Evolutionary conservation across 2,329 filamentous ascomycete genomes (phyloP), one percentile per base, ranked within the genome.

Genomic region (Polytolypa hystricis): DNA sequence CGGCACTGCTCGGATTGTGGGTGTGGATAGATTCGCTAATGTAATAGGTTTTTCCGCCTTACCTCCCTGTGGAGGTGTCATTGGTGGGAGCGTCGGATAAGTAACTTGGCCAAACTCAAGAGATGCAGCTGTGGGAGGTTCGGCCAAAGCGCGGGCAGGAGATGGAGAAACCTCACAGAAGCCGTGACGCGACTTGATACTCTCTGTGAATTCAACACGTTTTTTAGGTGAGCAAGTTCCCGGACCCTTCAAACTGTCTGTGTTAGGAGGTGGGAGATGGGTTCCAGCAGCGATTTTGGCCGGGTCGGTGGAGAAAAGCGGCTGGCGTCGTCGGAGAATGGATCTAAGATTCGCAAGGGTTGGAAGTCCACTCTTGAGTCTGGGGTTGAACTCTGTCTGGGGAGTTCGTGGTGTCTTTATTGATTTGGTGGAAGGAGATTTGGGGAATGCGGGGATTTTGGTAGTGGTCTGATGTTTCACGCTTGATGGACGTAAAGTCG

Each of bases 171-270:
- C 47, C 11, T 58, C 44, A 23, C 52, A 43, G n/a, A 56, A 47
- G 10, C 56, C 54, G 38, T 61, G 50, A 19, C 52, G 54, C 35
- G 58, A 56, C 43, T 83, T 72, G 23, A 79, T 78, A 42, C 76
- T 77, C 0, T 79, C 79, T 0, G 81, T 85, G 51, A 93, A 94
- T 34, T 82, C 78, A 23, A 93, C 84, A 38, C 74, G 79, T 64
- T 93, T 93, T 57, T 77, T 82, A 16, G 77, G 71, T 20, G 78
- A 77, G 5, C 81, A 81, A 1, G 81, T 84, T 4, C 75, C 77
- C 4, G 72, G 67, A 12, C 14, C 35, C 41, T 30, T 27, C 30
- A 30, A 41, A 34, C 8, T 28, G 12, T 39, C 20, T 27, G 10
- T 37, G 27, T 10, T 53, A 12, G 58, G 58, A 26, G 57, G 52